Conservation (phyloP, 352 stramenopile species). For the Pythium brassicae region DNA sequence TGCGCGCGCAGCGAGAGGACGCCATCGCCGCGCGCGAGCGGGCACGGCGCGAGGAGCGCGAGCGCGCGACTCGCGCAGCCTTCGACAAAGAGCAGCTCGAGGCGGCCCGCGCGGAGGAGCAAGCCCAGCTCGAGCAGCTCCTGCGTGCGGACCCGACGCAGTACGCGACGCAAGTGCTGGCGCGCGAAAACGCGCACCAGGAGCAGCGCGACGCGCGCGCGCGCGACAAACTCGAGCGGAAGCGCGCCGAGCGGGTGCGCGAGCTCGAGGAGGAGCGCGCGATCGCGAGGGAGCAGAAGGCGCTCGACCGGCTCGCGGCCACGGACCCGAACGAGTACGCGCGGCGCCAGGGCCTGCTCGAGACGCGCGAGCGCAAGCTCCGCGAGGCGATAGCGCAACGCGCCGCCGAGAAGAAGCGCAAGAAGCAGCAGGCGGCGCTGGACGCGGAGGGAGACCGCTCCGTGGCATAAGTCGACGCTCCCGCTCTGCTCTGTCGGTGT, state of each 20-base stretch:
- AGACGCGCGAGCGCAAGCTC: constrained; percentile 37
- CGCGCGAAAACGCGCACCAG: constrained; percentile 24
- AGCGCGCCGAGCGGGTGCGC: constrained; percentile 41
- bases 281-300: constrained; percentile 58
- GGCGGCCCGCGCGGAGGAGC: constrained; percentile 20
- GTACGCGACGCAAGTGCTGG: constrained; percentile 38
- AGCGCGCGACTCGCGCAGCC: constrained; percentile 6
- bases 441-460: neutral
- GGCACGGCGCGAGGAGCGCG: constrained; percentile 12
- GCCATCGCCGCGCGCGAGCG: constrained; percentile 10
- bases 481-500: too few species aligned
- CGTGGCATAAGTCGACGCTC: too few species aligned
- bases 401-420: constrained; percentile 31
- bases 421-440: constrained; percentile 10
- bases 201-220: constrained; percentile 28
- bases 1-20: constrained; percentile 44
- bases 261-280: constrained; percentile 58
- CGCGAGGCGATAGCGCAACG: constrained; percentile 45
- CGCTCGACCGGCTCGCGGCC: constrained; percentile 52
- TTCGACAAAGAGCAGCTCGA: constrained; percentile 16
- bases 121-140: constrained; percentile 27
- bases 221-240: constrained; percentile 36
- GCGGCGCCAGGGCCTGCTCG: constrained; percentile 36
- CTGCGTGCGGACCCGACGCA: constrained; percentile 28
- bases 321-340: constrained; percentile 40